Conservation (phyloP, 768 basidiomycete genomes). For the Kwoniella europaea region DNA sequence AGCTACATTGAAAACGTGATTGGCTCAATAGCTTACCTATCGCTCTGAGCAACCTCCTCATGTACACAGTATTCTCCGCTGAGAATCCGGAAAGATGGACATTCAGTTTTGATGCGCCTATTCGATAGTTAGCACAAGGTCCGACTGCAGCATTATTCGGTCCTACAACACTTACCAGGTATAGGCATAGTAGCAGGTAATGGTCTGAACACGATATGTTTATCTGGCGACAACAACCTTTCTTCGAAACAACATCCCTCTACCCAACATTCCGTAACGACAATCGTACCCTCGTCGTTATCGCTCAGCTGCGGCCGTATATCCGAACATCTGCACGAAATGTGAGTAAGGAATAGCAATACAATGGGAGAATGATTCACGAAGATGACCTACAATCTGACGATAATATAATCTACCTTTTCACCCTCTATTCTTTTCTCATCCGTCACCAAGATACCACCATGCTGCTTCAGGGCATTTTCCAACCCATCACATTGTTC, state of each 20-base stretch:
- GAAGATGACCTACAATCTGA: slow-evolving; percentile 44
- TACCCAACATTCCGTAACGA: slow-evolving; percentile 90
- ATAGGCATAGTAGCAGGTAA: slow-evolving; percentile 68
- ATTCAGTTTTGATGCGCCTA: slow-evolving; percentile 66
- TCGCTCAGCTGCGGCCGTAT: slow-evolving; percentile 22
- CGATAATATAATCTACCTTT: slow-evolving; percentile 52
- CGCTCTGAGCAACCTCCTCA: slow-evolving; percentile 70
- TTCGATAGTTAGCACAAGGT: too few species aligned
- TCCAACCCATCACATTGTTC: slow-evolving; percentile 39
- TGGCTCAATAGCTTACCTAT: slow-evolving; percentile 65
- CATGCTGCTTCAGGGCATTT: slow-evolving; percentile 41
- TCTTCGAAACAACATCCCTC: slow-evolving; percentile 82
- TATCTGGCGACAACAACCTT: slow-evolving; percentile 69
- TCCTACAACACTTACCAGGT: slow-evolving; percentile 60
- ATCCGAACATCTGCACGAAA: slow-evolving; percentile 23
- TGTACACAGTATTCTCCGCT: slow-evolving; percentile 68
- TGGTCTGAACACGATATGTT: slow-evolving; percentile 74
- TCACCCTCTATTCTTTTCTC: slow-evolving; percentile 37
- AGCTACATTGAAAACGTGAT: neutral
- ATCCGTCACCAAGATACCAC: slow-evolving; percentile 36
- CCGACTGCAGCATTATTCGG: neutral
- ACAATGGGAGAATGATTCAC: neutral
- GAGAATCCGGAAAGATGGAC: slow-evolving; percentile 79
- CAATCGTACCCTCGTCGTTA: slow-evolving; percentile 22
- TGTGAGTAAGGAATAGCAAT: neutral